phyloP scores from a whole-genome alignment of 23 red algal genomes.

The Gracilaria domingensis region DNA sequence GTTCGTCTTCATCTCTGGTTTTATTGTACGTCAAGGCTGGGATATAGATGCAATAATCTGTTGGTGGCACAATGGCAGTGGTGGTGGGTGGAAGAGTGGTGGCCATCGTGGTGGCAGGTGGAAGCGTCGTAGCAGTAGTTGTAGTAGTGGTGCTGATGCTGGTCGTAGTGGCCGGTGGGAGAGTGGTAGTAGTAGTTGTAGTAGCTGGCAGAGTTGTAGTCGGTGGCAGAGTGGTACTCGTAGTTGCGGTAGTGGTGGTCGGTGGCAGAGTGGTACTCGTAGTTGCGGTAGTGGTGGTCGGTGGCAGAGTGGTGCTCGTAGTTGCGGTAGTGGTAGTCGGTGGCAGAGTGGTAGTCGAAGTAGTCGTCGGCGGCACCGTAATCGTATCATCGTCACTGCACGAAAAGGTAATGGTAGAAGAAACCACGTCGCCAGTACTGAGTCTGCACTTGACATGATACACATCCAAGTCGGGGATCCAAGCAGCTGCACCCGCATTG shows the following conservation, averaged over 20 bases:
- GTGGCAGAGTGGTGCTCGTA: neutral
- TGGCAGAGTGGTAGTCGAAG: neutral
- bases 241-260: neutral
- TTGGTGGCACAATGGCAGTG: neutral
- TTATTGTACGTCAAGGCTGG: constrained; percentile 12
- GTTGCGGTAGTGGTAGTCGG: neutral
- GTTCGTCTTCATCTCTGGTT: neutral
- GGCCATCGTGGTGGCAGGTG: neutral
- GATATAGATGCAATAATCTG: constrained; percentile 40
- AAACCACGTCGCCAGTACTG: neutral
- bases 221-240: neutral
- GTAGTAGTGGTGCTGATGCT: neutral
- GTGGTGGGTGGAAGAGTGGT: neutral
- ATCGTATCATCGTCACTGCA: neutral
- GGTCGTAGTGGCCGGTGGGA: neutral
- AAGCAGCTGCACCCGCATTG: neutral
- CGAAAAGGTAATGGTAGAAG: constrained; percentile 4
- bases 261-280: neutral
- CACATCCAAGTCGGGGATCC: neutral
- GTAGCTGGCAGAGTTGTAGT: too few relatives aligned
- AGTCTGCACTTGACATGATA: neutral
- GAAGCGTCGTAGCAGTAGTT: neutral
- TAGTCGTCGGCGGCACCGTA: neutral
- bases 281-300: neutral
- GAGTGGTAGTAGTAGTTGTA: too few relatives aligned